Evolutionary conservation across 306 rosid genomes (phyloP).

Genomic region (Ormosia emarginata): DNA sequence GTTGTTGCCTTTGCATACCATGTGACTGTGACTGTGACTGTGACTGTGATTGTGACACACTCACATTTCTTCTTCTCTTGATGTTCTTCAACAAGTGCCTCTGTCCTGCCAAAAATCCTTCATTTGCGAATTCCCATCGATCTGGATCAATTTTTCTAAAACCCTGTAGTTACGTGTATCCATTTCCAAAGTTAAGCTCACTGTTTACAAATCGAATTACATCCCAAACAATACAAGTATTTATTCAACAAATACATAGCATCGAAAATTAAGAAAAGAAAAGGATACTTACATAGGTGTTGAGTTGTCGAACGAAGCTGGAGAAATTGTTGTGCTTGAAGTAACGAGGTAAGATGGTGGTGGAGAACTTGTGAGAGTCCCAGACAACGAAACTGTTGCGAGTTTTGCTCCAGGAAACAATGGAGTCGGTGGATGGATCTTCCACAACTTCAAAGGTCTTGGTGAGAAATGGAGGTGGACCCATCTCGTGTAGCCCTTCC

Average conservation of each 20-base stretch:
- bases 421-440: conserved; percentile 75
- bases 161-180: conserved; percentile 47
- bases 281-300: conserved; percentile 70
- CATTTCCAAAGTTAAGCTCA: neutral
- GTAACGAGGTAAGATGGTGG: conserved; percentile 75
- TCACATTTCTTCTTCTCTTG: conserved; percentile 77
- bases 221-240: neutral
- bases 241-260: neutral
- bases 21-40: conserved; percentile 54
- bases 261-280: no score
- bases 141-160: conserved; percentile 93
- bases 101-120: conserved; percentile 91
- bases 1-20: conserved; percentile 12
- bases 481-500: conserved; percentile 74
- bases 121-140: conserved; percentile 94
- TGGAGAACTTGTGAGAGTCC: conserved; percentile 72
- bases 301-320: conserved; percentile 96
- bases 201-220: neutral
- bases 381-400: conserved; percentile 95
- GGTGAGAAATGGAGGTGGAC: conserved; percentile 88
- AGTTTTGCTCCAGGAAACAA: conserved; percentile 82
- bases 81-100: conserved; percentile 66
- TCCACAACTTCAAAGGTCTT: conserved; percentile 94
- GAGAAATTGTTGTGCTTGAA: conserved; percentile 92
- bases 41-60: conserved; percentile 37